Evolutionary conservation across 1,284 basidiomycete genomes (phyloP).

Genomic region (Polyporus tsugae): DNA sequence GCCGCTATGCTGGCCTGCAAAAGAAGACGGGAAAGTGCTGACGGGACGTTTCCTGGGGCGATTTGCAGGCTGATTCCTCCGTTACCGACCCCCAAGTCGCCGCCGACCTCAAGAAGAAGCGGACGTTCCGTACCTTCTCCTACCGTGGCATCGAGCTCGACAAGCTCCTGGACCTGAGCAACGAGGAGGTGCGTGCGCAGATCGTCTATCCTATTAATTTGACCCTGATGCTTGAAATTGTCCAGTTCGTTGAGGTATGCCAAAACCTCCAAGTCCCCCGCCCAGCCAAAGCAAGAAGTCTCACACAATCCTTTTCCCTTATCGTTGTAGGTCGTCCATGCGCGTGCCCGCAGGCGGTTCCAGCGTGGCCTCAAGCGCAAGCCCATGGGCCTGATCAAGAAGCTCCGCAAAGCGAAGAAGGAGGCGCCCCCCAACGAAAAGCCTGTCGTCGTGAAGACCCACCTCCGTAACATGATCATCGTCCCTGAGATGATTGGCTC

Average conservation of each 20-base stretch:
- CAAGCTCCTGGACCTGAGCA: slow-evolving; percentile 95
- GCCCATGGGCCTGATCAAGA: slow-evolving; percentile 99
- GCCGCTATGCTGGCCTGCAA: slow-evolving; percentile 16
- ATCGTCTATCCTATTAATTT: not conserved
- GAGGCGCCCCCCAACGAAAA: slow-evolving; percentile 98
- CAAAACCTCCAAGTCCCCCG: not conserved
- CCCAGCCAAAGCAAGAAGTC: not conserved
- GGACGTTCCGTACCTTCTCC: slow-evolving; percentile 98
- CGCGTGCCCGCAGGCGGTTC: slow-evolving; percentile 98
- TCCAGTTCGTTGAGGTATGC: slow-evolving; percentile 79
- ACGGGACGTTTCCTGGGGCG: slow-evolving; percentile 23
- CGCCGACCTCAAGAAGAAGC: slow-evolving; percentile 96
- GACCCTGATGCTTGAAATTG: slow-evolving; percentile 14
- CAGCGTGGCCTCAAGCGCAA: slow-evolving; percentile 98
- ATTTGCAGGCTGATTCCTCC: slow-evolving; percentile 74
- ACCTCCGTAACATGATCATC: slow-evolving; percentile 99
- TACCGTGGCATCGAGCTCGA: slow-evolving; percentile 98
- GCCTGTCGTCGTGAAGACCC: slow-evolving; percentile 98
- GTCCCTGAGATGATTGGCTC: slow-evolving; percentile 99
- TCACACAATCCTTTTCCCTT: slow-evolving; percentile 12
- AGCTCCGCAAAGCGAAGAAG: slow-evolving; percentile 99
- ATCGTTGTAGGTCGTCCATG: slow-evolving; percentile 86
- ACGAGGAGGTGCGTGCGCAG: slow-evolving; percentile 79
- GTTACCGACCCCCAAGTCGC: slow-evolving; percentile 90
- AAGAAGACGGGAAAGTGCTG: slow-evolving; percentile 32